phyloP scores from a whole-genome alignment of 345 rosid genomes.

The Eucalyptus shirleyi region DNA sequence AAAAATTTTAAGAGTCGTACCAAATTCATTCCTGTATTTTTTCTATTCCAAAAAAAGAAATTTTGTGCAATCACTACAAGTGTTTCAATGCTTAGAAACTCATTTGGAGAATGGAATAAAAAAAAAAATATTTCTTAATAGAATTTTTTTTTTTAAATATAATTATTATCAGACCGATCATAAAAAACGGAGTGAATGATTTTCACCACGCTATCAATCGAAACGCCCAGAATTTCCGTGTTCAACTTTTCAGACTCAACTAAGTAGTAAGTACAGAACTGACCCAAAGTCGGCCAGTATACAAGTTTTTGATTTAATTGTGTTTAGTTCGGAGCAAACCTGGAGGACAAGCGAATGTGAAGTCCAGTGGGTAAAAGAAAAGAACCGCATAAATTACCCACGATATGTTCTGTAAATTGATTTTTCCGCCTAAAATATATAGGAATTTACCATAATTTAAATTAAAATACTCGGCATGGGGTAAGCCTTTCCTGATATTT shows the following conservation, averaged over 20 bases:
- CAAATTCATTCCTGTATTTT: rapidly evolving
- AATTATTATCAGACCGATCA: too few relatives aligned
- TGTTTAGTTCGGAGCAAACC: conserved; percentile 20
- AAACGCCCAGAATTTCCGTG: conserved; percentile 77
- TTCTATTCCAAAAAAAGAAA: rapidly evolving
- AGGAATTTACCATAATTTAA: neutral
- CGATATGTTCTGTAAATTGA: too few relatives aligned
- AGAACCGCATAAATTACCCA: conserved; percentile 45
- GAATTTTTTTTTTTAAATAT: too few relatives aligned
- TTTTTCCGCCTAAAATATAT: neutral
- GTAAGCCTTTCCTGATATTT: neutral
- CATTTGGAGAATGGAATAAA: too few relatives aligned
- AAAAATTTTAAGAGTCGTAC: rapidly evolving
- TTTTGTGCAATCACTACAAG: too few relatives aligned
- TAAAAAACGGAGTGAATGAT: neutral
- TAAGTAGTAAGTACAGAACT: neutral
- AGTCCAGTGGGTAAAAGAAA: conserved; percentile 94
- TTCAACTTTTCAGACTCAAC: conserved; percentile 71
- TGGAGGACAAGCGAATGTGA: conserved; percentile 90
- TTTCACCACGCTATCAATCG: conserved; percentile 74
- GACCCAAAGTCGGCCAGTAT: neutral
- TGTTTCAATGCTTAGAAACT: too few relatives aligned
- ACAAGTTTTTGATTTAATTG: neutral
- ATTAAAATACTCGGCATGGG: neutral
- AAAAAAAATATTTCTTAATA: too few relatives aligned